Evolutionary conservation across 345 rosid genomes (phyloP), one percentile per base, ranked within the genome.

Genomic region (Syzygium jambos): DNA sequence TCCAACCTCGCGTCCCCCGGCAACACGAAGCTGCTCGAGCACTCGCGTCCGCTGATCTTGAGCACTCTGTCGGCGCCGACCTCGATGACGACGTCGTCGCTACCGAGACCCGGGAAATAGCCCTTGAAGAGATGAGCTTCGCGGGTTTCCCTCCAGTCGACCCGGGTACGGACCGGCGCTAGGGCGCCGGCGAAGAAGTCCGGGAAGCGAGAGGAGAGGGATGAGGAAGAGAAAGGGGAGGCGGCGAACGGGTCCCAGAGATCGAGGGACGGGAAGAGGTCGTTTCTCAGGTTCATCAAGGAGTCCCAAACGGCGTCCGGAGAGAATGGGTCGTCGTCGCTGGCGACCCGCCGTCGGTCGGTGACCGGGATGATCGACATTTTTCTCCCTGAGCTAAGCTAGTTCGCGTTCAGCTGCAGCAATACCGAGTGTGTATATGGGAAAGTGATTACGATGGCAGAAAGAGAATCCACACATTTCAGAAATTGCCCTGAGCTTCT

Each of bases 71-170:
- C 86, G 17, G 86, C 86, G 29, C 89, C 86, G 57, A 87, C 89
- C 89, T 87, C 89, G 23, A 87, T 56, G 59, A 84, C 86, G 86
- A 87, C 87, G 86, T 88, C 89, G 84, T 73, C 12, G 59, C 52
- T 52, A 56, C 85, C 51, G 73, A 85, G 84, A 34, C 87, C 87
- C 53, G 89, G 89, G 85, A 88, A 85, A 43, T 73, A 85, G 41
- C 84, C 89, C 84, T 84, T 85, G 89, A 88, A 88, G 57, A 85
- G 27, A 82, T 88, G 89, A 65, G 86, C 86, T 17, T 85, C 89
- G 34, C 73, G 89, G 52, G 89, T 88, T 55, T 88, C 89, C 77
- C 68, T 85, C 89, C 89, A 88, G 77, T 88, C 87, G 84, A 88
- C 77, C 17, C 87, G 87, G 41, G 61, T 53, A n/a, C 56, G 85